Base-by-base conservation (phyloP, 2,329 filamentous ascomycete species). In the Alternaria triticimaculans region DNA sequence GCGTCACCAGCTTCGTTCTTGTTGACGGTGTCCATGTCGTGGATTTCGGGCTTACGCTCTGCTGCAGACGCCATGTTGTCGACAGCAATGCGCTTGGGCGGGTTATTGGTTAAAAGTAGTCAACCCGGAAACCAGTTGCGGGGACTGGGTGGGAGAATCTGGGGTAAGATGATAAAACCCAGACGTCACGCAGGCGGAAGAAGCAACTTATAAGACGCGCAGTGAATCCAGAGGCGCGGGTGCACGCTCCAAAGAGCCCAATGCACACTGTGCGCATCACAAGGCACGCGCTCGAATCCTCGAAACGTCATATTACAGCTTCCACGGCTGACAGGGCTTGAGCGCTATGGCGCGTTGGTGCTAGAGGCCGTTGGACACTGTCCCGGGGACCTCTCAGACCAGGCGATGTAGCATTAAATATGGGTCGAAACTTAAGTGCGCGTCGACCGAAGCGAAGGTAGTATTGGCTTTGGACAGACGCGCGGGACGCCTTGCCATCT, bases 1-100 rank as follows among this genome's bases (percentile, higher is more conserved):
- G 55, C 59, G 26, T 70, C 57, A 12, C 59, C 63, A 20, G 64
- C 60, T 43, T 69, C 64, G 26, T 71, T 64, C 37, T 58, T 56
- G 23, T 58, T 62, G 43, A 69, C 67, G 7, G 62, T 64, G 6
- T 71, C 58, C n/a, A 67, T 30, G 20, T 71, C 71, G 58, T 73
- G 66, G 23, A 71, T 64, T 7, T 66, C 54, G 12, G 69, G 69
- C 14, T 55, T 59, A 44, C 51, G 45, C 37, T 69, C 66, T 55
- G 58, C 59, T n/a, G 68, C 66, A 12, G 68, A 64, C 55, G 68
- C 66, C 68, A 70, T 70, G 41, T 37, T 64, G 53, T 43, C 43
- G 41, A 33, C 30, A 43, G 48, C 56, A 44, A 63, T 26, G 55
- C 48, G 48, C 49, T 54, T 48, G 7, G 18, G 41, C 18, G 11